Evolutionary conservation across 75 land plant species (phyloP).

Genomic region (Pseudotsuga menziesii): DNA sequence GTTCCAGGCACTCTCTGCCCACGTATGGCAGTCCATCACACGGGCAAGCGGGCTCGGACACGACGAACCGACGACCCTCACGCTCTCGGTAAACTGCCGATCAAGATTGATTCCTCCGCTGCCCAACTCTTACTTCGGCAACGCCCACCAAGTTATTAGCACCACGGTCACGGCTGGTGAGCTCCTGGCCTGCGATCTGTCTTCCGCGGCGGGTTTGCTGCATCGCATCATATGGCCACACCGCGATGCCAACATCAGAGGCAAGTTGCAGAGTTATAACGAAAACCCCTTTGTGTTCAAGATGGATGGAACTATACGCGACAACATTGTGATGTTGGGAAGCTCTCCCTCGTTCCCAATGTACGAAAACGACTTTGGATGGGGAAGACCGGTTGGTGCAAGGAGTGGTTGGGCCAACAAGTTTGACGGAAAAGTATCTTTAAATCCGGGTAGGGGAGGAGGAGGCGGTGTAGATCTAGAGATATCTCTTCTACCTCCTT

Average conservation of each 20-base stretch:
- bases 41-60: slow-evolving; percentile 21
- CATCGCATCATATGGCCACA: slow-evolving; percentile 21
- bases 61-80: slow-evolving; percentile 23
- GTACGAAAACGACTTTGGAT: slow-evolving; percentile 59
- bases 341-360: slow-evolving; percentile 55
- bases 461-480: slow-evolving; percentile 35
- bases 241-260: slow-evolving; percentile 16
- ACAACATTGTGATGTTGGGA: slow-evolving; percentile 31
- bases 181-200: slow-evolving; percentile 27
- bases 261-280: slow-evolving; percentile 8
- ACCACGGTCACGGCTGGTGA: slow-evolving; percentile 20
- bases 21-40: slow-evolving; percentile 43
- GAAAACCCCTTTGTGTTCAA: slow-evolving; percentile 14
- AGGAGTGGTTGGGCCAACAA: slow-evolving; percentile 34
- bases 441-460: slow-evolving; percentile 38
- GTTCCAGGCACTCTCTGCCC: slow-evolving; percentile 44
- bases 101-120: slow-evolving; percentile 34
- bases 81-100: slow-evolving; percentile 27
- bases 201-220: slow-evolving; percentile 30
- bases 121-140: slow-evolving; percentile 34
- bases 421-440: slow-evolving; percentile 36
- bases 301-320: slow-evolving; percentile 18
- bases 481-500: slow-evolving; percentile 22
- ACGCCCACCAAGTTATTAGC: slow-evolving; percentile 17
- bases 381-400: slow-evolving; percentile 42